These are phyloP conservation scores for Amanita subjunquillea DNA, from an alignment of 768 basidiomycete species.

Conservation along the genomic window DNA sequence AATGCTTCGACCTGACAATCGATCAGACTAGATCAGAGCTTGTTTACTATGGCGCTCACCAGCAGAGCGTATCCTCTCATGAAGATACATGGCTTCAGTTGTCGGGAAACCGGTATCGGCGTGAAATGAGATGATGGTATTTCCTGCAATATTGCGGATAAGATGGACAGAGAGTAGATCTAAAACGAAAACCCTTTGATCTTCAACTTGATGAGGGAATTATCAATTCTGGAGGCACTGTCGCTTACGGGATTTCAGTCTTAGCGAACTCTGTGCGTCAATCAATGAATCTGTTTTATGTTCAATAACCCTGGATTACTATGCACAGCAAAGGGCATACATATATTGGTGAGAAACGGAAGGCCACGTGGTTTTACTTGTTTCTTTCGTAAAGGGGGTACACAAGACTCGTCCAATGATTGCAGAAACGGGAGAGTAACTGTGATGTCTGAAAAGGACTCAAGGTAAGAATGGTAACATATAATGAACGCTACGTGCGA, in stretches of 20 bases:
- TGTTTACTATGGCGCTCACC: background rate
- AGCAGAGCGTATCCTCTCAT: too few species aligned
- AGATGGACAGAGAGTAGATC: constrained; percentile 42
- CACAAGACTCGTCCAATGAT: constrained; percentile 18
- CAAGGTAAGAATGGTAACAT: background rate
- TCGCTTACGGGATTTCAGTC: background rate
- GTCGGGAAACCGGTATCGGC: too few species aligned
- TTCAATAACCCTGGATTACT: background rate
- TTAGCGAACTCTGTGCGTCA: constrained; percentile 29
- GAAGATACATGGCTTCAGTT: too few species aligned
- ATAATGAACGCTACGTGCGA: constrained; percentile 27
- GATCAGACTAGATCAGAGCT: background rate
- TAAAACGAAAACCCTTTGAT: constrained; percentile 25
- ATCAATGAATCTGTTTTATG: constrained; percentile 11
- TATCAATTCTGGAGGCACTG: background rate
- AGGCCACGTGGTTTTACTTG: too few species aligned
- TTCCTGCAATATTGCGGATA: constrained; percentile 31
- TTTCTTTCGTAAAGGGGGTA: background rate
- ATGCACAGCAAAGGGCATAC: background rate
- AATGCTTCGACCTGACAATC: constrained; percentile 25
- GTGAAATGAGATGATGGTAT: too few species aligned
- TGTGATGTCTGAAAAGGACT: constrained; percentile 36
- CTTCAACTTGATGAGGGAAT: constrained; percentile 7
- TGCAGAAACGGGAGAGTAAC: constrained; percentile 46
- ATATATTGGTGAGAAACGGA: background rate